Evolutionary conservation across 2,329 filamentous ascomycete genomes (phyloP).

Genomic region (Pseudogymnoascus sp.): DNA sequence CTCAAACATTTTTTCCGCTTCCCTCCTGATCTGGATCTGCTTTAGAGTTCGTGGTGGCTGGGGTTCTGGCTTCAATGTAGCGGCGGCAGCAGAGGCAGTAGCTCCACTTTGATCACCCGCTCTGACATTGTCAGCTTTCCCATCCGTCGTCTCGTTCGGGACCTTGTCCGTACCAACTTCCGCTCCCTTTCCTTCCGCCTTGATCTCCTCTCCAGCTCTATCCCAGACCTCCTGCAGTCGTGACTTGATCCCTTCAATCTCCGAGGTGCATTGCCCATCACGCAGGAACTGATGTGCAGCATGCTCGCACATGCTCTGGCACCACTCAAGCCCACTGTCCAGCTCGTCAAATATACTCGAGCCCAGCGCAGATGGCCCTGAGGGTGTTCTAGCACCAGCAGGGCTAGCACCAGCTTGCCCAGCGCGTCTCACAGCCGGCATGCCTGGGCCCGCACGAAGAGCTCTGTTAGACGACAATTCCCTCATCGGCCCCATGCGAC

Average conservation of each 20-base stretch:
- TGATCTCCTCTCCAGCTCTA: not conserved
- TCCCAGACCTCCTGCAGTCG: slow-evolving; percentile 57
- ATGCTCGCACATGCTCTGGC: slow-evolving; percentile 74
- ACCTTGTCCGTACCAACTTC: not conserved
- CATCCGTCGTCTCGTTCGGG: not conserved
- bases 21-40: slow-evolving; percentile 5
- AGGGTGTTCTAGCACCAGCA: not conserved
- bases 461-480: slow-evolving; percentile 10
- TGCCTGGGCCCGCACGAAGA: not conserved
- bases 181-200: not conserved
- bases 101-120: not conserved
- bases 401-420: not conserved
- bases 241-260: slow-evolving; percentile 61
- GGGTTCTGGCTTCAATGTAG: not conserved
- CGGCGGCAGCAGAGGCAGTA: not conserved
- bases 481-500: slow-evolving; percentile 30
- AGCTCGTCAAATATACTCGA: slow-evolving; percentile 59
- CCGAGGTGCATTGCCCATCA: slow-evolving; percentile 72
- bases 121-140: slow-evolving; percentile 6
- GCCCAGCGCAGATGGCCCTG: not conserved
- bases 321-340: slow-evolving; percentile 70
- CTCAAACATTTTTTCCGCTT: slow-evolving; percentile 6
- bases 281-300: slow-evolving; percentile 86
- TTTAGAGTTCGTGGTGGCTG: not conserved
- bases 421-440: not conserved